Conservation (phyloP, 106 monocot genomes). For the Apostasia ramifera region DNA sequence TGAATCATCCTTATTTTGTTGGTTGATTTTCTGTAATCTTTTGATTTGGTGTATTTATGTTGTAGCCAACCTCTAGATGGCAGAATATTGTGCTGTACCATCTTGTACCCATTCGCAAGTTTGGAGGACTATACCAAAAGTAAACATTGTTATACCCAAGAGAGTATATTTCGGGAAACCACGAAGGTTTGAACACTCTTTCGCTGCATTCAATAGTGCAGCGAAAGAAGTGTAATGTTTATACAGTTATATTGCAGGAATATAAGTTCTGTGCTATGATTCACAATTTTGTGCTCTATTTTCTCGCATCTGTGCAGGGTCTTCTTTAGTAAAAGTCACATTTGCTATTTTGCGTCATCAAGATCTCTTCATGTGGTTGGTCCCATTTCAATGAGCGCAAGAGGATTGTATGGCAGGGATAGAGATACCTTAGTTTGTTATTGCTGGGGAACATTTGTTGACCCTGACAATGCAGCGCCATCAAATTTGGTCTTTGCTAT, state of each 20-base stretch:
- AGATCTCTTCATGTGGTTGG: neutral
- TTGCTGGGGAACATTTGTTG: constrained; percentile 11
- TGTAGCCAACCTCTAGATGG: neutral
- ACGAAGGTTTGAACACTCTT: neutral
- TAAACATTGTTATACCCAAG: neutral
- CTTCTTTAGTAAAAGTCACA: neutral
- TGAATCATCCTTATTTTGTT: neutral
- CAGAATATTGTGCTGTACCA: neutral
- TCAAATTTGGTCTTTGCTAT: neutral
- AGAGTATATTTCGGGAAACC: neutral
- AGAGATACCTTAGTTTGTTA: neutral
- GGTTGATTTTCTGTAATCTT: neutral
- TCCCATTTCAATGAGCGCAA: neutral
- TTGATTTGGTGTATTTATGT: neutral
- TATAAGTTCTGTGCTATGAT: neutral
- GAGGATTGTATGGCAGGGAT: neutral
- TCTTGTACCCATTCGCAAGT: neutral
- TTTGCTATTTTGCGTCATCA: neutral
- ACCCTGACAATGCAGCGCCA: constrained; percentile 4
- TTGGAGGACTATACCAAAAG: neutral
- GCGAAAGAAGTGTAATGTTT: neutral
- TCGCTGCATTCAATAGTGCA: neutral
- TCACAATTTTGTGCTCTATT: neutral
- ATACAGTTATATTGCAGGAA: neutral
- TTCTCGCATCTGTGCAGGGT: neutral